Base-by-base conservation (phyloP, 768 basidiomycete genomes). In the Xerocomellus intermedius region DNA sequence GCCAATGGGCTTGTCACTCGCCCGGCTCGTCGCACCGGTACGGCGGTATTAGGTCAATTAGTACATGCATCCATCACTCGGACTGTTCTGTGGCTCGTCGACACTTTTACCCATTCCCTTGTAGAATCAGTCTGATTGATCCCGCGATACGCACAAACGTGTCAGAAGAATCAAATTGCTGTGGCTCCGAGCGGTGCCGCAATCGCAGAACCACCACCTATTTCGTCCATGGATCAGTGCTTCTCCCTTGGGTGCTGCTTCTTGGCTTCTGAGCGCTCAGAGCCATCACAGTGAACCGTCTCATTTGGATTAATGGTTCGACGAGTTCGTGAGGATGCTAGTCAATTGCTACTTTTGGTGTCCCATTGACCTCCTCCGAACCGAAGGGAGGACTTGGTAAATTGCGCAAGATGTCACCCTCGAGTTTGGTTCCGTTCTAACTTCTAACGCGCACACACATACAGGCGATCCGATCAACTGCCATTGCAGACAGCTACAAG, bases 161-260 rank as follows among this genome's bases (percentile, higher is more conserved):
- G 44, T 49, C 58, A 42, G 22, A 46, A 36, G 30, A 39, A 38
- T 30, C 44, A 45, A 26, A 22, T n/a, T 12, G 22, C 16, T 17
- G 9, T 48, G 51, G 35, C 41, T 48, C 42, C 38, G 43, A 55
- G 48, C 61, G 61, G 61, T 48, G 10, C 64, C 55, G 58, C 61
- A 46, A 39, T 45, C 26, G 24, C 33, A 35, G 51, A 50, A 47
- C 38, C 24, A 30, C 36, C 49, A 17, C 42, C 28, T 17, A 22
- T 38, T 48, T 30, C 13, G 46, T 21, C n/a, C 12, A 36, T 56
- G 32, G 14, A 28, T 32, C 28, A 3, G 24, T 54, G 58, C 64
- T 65, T 65, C 64, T 56, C n/a, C 21, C 54, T 56, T 61, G 56
- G 10, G 1, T 45, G 13, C 36, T 41, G 28, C 12, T 53, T 56